Percentiles rank a stretch among this genome's conserved stretches.
These are phyloP conservation scores for Boletus pseudopeckii DNA, from an alignment of 768 basidiomycete species.

Conservation along the genomic window DNA sequence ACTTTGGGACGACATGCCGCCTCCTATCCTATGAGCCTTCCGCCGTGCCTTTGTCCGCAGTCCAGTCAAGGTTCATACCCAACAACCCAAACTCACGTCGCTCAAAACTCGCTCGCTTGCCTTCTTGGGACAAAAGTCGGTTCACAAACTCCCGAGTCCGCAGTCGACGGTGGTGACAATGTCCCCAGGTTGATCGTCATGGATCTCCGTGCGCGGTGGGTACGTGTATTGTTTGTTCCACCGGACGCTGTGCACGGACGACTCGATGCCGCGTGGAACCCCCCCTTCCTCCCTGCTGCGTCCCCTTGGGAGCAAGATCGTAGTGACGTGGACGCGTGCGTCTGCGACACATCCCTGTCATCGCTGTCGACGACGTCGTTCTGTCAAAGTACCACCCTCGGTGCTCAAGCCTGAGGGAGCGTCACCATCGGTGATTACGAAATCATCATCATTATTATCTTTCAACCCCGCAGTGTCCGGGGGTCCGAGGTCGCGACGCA, in stretches of 20 bases:
- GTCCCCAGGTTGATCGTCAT: background rate
- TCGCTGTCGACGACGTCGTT: too few species aligned
- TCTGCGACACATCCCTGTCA: too few species aligned
- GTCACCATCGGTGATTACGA: background rate
- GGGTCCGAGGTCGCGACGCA: background rate
- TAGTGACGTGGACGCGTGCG: too few species aligned
- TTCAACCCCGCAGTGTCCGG: conserved; percentile 8
- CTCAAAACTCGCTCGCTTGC: background rate
- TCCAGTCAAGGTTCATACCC: background rate
- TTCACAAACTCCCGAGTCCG: background rate
- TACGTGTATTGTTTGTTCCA: background rate
- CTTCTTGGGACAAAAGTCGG: background rate
- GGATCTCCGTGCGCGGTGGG: background rate
- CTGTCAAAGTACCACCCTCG: too few species aligned
- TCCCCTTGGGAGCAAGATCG: too few species aligned
- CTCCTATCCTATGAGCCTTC: background rate
- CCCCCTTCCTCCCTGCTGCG: too few species aligned
- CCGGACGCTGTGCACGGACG: background rate
- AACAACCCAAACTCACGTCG: background rate
- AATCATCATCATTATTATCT: too few species aligned
- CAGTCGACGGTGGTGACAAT: background rate
- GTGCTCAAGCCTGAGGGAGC: too few species aligned
- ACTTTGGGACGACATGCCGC: too few species aligned
- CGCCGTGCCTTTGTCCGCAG: background rate
- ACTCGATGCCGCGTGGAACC: too few species aligned